Evolutionary conservation across 306 rosid genomes (phyloP), one percentile per base, ranked within the genome.

Genomic region (Lupinus albus): DNA sequence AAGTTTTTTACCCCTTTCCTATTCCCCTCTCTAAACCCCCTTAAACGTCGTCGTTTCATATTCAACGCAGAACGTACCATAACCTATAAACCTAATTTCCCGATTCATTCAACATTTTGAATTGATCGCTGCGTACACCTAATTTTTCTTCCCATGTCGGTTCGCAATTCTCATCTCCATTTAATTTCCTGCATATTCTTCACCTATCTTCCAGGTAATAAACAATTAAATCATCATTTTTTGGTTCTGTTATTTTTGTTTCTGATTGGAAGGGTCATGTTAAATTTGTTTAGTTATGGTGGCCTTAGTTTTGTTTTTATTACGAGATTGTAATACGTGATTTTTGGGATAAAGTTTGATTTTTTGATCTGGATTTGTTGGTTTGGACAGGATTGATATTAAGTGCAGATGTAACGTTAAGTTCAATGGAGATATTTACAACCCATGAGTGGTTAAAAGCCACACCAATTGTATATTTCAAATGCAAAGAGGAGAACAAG

Each of bases 381-480:
- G 15, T 63, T 63, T 64, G 47, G 63, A 6, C 83, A 93, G 97
- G 88, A 64, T 77, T 73, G 52, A 48, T 46, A 5, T 66, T 72
- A n/a, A 82, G 90, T 54, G 96, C 88, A 66, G 83, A 21, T 21
- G 96, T 90, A 50, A 76, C 94, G 18, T 85, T 93, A 10, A 73
- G 75, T 61, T 93, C 96, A 46, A 74, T 93, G 4, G 86, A 82
- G 79, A 88, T 93, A 28, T 90, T 76, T 80, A 74, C 35, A 38
- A 88, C 91, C 12, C 97, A 93, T 51, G 97, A 93, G 68, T 72
- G 89, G 83, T 20, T 93, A 20, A 70, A 47, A 38, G 20, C 61
- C 1, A 41, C 81, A 63, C 99, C 99, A 3, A 53, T 78, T 4
- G 89, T 93, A 18, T 90, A 93, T 86, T 93, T 93, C 78, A 11